phyloP scores from a whole-genome alignment of 768 basidiomycete species.

The Neoboletus brunneissimus region DNA sequence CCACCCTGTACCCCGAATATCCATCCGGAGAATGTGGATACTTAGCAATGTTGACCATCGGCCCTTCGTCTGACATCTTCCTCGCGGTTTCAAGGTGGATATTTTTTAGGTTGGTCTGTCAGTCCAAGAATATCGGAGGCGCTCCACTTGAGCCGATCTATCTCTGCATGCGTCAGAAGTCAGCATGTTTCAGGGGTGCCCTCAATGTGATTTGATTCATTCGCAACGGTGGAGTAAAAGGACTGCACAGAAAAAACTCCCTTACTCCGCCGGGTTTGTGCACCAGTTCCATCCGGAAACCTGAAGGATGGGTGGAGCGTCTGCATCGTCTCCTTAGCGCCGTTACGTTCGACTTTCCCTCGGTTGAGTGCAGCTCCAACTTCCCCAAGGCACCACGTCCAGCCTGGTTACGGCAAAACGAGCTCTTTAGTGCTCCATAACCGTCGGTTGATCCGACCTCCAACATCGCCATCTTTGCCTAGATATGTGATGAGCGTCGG shows the following conservation, averaged over 20 bases:
- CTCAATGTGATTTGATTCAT: background rate
- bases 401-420: conserved; percentile 1
- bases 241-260: background rate
- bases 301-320: background rate
- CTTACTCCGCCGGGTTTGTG: background rate
- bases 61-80: background rate
- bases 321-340: background rate
- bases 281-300: background rate
- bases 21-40: conserved; percentile 1
- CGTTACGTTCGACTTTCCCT: conserved; percentile 3
- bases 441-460: conserved; percentile 4
- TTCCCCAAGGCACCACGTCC: background rate
- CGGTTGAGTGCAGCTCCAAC: background rate
- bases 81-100: conserved; percentile 3
- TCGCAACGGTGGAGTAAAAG: background rate
- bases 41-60: background rate
- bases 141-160: conserved; percentile 1
- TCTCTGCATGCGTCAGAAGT: conserved; percentile 2
- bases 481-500: conserved; percentile 4
- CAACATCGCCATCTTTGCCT: conserved; percentile 13
- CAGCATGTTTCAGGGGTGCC: background rate
- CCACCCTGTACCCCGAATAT: conserved; percentile 17
- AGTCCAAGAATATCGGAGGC: background rate
- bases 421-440: background rate
- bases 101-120: background rate